Percentiles rank a stretch among this genome's conserved stretches.
Conservation (phyloP, 2,329 filamentous ascomycete species). For the Nannizzia gypsea region DNA sequence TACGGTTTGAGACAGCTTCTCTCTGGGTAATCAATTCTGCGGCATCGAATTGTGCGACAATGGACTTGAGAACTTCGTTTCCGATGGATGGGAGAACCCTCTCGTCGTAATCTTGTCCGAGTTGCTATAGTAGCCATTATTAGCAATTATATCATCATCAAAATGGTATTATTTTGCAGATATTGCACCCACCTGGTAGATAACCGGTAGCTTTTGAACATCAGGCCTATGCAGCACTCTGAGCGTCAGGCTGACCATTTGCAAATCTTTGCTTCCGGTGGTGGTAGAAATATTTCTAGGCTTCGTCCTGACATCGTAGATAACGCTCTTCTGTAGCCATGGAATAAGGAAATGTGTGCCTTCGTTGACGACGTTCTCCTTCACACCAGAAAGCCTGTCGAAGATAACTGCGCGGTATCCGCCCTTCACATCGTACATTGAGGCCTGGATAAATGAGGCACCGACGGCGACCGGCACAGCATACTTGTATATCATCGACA, state of each 20-base stretch:
- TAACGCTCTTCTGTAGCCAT: conserved; percentile 87
- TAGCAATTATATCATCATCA: neutral
- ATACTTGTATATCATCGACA: conserved; percentile 28
- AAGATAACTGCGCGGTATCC: conserved; percentile 95
- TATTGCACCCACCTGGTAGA: conserved; percentile 69
- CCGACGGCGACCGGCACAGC: conserved; percentile 64
- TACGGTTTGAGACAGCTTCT: conserved; percentile 90
- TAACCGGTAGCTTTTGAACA: conserved; percentile 84
- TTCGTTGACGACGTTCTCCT: conserved; percentile 85
- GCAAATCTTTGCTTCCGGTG: conserved; percentile 95
- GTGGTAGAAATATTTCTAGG: conserved; percentile 95
- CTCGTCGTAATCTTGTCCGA: conserved; percentile 97
- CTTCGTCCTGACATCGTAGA: conserved; percentile 96
- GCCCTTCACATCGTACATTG: conserved; percentile 94
- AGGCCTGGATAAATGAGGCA: conserved; percentile 57
- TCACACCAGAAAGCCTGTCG: conserved; percentile 82
- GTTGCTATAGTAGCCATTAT: conserved; percentile 51
- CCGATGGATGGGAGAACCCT: conserved; percentile 95
- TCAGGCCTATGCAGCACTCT: conserved; percentile 90
- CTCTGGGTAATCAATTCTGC: conserved; percentile 98
- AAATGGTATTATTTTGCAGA: neutral
- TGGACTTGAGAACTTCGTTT: conserved; percentile 97
- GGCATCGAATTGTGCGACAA: conserved; percentile 97
- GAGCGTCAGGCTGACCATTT: conserved; percentile 98
- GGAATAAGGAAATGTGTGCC: conserved; percentile 94